A percentile compares a stretch with the other conserved stretches of the same genome.
These are phyloP conservation scores for Dujonia santamariae DNA, from an alignment of 1,139 yeast species.

Conservation along the genomic window DNA sequence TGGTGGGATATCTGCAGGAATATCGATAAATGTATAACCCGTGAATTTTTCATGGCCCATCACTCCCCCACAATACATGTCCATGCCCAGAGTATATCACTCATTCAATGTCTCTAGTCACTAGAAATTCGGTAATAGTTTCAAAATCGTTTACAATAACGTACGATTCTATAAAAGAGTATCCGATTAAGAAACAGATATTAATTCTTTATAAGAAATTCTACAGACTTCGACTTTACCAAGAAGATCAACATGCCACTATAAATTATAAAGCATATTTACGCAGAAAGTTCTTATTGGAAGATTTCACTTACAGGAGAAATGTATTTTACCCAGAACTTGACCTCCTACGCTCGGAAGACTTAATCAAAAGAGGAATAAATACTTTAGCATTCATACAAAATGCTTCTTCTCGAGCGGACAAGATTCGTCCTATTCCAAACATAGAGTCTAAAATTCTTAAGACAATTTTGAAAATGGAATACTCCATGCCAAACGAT, in stretches of 20 bases:
- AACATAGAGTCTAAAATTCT: slow-evolving; percentile 28
- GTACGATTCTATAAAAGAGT: background rate
- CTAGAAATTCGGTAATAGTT: slow-evolving; percentile 6
- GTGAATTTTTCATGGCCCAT: too few species aligned
- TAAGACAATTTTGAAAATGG: slow-evolving; percentile 30
- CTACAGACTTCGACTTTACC: slow-evolving; percentile 6
- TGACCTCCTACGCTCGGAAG: slow-evolving; percentile 9
- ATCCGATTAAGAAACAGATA: background rate
- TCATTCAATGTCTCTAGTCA: slow-evolving; percentile 2
- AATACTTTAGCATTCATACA: slow-evolving; percentile 39
- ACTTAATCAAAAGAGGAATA: slow-evolving; percentile 22
- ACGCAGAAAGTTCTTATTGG: slow-evolving; percentile 5
- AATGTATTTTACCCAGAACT: slow-evolving; percentile 10
- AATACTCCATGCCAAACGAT: slow-evolving; percentile 22
- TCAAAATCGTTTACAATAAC: slow-evolving; percentile 1
- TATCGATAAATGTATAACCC: too few species aligned
- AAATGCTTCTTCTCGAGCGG: slow-evolving; percentile 25
- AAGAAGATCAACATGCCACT: background rate
- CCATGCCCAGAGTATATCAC: background rate
- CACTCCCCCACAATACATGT: too few species aligned
- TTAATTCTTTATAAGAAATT: slow-evolving; percentile 5
- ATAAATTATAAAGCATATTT: slow-evolving; percentile 3
- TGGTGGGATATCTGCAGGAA: too few species aligned
- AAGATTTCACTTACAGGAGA: slow-evolving; percentile 11
- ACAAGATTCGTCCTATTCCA: too few species aligned